Conservation (phyloP, 2,329 filamentous ascomycete genomes). For the Aspergillus eucalypticola region DNA sequence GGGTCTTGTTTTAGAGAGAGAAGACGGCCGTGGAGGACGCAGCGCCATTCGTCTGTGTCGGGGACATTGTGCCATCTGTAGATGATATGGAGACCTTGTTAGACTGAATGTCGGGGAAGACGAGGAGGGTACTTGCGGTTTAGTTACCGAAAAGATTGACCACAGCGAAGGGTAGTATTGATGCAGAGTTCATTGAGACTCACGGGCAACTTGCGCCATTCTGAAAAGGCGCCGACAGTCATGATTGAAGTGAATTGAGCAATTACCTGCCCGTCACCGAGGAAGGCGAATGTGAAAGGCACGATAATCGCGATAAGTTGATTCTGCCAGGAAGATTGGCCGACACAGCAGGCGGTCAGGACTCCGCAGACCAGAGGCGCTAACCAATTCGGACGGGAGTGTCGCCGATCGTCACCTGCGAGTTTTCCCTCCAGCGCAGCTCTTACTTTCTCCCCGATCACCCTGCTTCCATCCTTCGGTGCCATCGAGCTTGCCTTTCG, state of each 20-base stretch:
- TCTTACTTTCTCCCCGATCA: constrained; percentile 7
- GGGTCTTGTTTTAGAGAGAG: constrained; percentile 82
- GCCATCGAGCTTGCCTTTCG: constrained; percentile 4
- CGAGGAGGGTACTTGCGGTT: neutral
- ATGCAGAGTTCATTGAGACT: constrained; percentile 85
- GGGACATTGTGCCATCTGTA: constrained; percentile 76
- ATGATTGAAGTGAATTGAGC: constrained; percentile 21
- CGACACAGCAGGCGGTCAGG: constrained; percentile 28
- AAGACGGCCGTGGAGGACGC: constrained; percentile 81
- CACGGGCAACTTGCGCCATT: constrained; percentile 86
- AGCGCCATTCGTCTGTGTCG: constrained; percentile 80
- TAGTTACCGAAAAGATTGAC: constrained; percentile 77
- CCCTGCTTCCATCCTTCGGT: constrained; percentile 11
- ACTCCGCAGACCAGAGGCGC: constrained; percentile 22
- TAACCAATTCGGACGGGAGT: constrained; percentile 23
- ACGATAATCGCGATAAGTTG: neutral
- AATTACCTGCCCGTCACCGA: neutral
- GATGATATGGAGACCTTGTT: constrained; percentile 12
- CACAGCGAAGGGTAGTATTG: constrained; percentile 89
- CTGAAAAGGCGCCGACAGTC: constrained; percentile 57
- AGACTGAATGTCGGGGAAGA: neutral
- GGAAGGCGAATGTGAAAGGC: neutral
- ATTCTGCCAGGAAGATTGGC: constrained; percentile 26
- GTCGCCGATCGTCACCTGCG: constrained; percentile 29
- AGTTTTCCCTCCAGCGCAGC: constrained; percentile 35